These are phyloP conservation scores for Fusarium fujikuroi DNA, from an alignment of 2,329 filamentous ascomycete species.

Conservation along the genomic window DNA sequence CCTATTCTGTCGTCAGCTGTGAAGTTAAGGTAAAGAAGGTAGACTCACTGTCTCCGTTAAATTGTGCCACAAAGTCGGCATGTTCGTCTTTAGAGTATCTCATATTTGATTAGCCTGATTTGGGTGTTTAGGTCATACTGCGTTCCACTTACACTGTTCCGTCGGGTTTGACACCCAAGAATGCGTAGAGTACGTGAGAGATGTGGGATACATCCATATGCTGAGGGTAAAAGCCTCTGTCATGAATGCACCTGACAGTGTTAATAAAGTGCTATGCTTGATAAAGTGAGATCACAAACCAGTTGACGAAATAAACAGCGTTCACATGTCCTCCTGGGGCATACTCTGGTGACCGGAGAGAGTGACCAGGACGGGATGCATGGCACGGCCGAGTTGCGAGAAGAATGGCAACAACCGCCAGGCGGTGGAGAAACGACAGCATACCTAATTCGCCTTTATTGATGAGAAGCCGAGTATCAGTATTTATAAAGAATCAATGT, in stretches of 20 bases:
- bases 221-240: slow-evolving; percentile 45
- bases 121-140: too few relatives aligned
- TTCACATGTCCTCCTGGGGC: slow-evolving; percentile 39
- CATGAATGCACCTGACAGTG: slow-evolving; percentile 19
- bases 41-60: slow-evolving; percentile 62
- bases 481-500: neutral
- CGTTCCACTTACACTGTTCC: slow-evolving; percentile 72
- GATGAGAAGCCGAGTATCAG: neutral
- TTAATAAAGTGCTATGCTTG: slow-evolving; percentile 53
- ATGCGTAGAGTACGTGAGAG: slow-evolving; percentile 83
- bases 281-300: slow-evolving; percentile 45
- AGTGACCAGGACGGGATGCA: slow-evolving; percentile 30
- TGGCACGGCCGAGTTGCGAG: slow-evolving; percentile 34
- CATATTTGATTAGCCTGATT: neutral
- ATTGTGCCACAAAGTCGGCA: slow-evolving; percentile 79
- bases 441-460: slow-evolving; percentile 31
- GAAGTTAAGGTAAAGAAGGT: neutral
- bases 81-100: slow-evolving; percentile 74
- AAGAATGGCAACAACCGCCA: slow-evolving; percentile 43
- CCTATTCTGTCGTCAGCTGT: slow-evolving; percentile 3
- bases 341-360: slow-evolving; percentile 3
- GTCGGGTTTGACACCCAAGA: slow-evolving; percentile 77
- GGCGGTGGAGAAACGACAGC: slow-evolving; percentile 41
- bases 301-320: slow-evolving; percentile 29
- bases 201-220: slow-evolving; percentile 58